phyloP scores from a whole-genome alignment of 2,329 filamentous ascomycete genomes.

The Nigrograna mackinnonii region DNA sequence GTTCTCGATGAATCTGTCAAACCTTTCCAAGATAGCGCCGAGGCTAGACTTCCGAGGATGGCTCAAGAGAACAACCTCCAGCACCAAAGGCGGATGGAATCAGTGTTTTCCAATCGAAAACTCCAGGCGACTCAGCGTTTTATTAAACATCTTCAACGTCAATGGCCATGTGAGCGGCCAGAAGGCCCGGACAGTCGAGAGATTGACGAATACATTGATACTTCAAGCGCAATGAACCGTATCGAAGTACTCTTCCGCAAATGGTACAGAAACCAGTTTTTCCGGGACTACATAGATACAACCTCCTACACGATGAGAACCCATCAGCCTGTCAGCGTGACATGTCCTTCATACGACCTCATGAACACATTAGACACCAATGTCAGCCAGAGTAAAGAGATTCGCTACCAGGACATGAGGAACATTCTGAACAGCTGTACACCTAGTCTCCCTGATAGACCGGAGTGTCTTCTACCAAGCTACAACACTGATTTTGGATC shows the following conservation, averaged over 20 bases:
- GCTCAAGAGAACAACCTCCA: slow-evolving; percentile 12
- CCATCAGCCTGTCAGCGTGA: slow-evolving; percentile 4
- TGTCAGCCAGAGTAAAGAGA: not conserved
- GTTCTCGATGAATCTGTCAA: not conserved
- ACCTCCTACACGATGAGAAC: slow-evolving; percentile 11
- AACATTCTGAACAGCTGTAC: not conserved
- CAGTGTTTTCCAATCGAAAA: slow-evolving; percentile 5
- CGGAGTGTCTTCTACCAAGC: no score
- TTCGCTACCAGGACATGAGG: not conserved
- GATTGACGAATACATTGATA: slow-evolving; percentile 9
- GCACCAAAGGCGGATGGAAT: slow-evolving; percentile 9
- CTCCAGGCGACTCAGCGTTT: slow-evolving; percentile 14
- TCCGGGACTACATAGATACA: slow-evolving; percentile 33
- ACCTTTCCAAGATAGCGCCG: slow-evolving; percentile 13
- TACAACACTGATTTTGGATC: no score
- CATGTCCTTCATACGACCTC: not conserved
- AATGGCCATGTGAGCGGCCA: slow-evolving; percentile 8
- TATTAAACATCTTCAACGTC: not conserved
- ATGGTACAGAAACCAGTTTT: slow-evolving; percentile 43
- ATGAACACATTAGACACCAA: not conserved
- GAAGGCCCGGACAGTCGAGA: slow-evolving; percentile 4
- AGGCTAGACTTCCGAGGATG: slow-evolving; percentile 14
- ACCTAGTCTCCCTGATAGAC: no score
- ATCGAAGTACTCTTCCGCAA: slow-evolving; percentile 18
- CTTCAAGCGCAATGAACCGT: slow-evolving; percentile 9